phyloP scores from a whole-genome alignment of 1,139 yeast genomes.

The Candida gigantensis region DNA sequence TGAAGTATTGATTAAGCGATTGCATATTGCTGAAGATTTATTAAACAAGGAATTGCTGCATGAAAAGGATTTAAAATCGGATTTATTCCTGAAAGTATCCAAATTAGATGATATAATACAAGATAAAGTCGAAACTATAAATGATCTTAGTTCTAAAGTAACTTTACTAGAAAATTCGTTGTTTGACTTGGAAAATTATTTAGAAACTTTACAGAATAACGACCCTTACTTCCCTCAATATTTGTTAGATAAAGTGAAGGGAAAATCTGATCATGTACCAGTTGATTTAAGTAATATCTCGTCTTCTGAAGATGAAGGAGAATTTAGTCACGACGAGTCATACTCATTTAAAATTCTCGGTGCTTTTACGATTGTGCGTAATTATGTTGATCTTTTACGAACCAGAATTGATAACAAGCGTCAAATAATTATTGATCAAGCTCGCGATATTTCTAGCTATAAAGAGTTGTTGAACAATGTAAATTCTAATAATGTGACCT shows the following conservation, averaged over 20 bases:
- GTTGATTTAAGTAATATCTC: conserved; percentile 3
- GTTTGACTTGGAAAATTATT: conserved; percentile 5
- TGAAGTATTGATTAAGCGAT: not conserved
- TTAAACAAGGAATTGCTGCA: conserved; percentile 7
- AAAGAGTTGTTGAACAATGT: not conserved
- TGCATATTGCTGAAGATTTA: conserved; percentile 8
- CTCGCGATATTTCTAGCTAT: not conserved
- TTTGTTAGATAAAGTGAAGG: not conserved
- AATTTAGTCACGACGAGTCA: not conserved
- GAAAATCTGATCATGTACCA: not conserved
- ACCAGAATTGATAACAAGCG: not conserved
- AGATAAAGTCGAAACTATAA: conserved; percentile 1
- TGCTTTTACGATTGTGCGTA: not conserved
- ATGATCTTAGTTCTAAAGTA: conserved; percentile 4
- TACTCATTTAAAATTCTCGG: not conserved
- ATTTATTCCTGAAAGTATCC: conserved; percentile 4
- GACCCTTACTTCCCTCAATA: conserved; percentile 6
- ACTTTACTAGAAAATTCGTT: conserved; percentile 5
- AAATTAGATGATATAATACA: conserved; percentile 6
- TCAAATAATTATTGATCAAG: not conserved
- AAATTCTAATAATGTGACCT: conserved; percentile 1
- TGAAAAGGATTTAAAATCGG: conserved; percentile 5
- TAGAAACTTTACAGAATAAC: conserved; percentile 1
- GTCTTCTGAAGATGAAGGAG: conserved; percentile 3
- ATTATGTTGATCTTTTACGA: conserved; percentile 4